These are phyloP conservation scores for Acanthamoeba triangularis DNA, from an alignment of 208 protist genomes.

Conservation along the genomic window DNA sequence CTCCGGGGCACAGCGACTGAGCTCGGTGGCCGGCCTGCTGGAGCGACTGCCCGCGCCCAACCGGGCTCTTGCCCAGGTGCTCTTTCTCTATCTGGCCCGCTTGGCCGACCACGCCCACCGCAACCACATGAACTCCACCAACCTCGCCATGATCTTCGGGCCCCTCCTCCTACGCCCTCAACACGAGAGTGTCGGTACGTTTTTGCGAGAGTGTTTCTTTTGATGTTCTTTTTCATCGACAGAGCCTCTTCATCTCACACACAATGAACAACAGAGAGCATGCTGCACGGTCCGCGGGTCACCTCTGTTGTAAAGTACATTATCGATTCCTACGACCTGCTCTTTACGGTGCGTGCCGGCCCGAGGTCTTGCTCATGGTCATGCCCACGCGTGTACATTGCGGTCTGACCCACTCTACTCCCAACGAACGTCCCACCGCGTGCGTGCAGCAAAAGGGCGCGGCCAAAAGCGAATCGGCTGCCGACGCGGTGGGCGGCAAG, in stretches of 20 bases:
- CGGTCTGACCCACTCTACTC: background rate
- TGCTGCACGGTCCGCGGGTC: constrained; percentile 7
- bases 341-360: constrained; percentile 10
- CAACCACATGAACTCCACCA: constrained; percentile 54
- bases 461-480: background rate
- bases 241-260: background rate
- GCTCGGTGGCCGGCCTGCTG: background rate
- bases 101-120: background rate
- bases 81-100: constrained; percentile 21
- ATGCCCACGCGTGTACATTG: too few species aligned
- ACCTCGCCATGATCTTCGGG: constrained; percentile 53
- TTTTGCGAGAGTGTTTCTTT: background rate
- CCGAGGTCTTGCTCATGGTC: too few species aligned
- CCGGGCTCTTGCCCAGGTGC: background rate
- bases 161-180: constrained; percentile 44
- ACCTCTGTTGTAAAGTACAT: constrained; percentile 39
- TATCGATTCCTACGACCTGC: constrained; percentile 16
- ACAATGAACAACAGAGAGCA: background rate
- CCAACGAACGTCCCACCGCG: background rate
- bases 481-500: background rate
- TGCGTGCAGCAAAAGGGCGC: background rate
- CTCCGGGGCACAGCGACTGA: background rate
- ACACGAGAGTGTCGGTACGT: constrained; percentile 8
- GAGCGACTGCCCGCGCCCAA: background rate
- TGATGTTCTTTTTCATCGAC: background rate